Evolutionary conservation across 768 basidiomycete genomes (phyloP), one percentile per base, ranked within the genome.

Genomic region (Trametes cingulata): DNA sequence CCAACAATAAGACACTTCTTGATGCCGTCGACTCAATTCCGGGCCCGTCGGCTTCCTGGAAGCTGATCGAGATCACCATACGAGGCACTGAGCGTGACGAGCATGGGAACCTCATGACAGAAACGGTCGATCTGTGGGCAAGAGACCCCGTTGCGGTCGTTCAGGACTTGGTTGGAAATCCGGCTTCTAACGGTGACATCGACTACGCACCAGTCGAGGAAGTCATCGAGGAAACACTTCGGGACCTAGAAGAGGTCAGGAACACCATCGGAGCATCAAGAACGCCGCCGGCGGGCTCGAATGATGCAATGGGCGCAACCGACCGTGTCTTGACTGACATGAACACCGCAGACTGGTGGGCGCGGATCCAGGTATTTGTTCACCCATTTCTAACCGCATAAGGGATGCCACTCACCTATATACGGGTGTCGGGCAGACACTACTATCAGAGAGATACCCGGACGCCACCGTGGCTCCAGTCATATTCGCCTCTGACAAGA

Each of bases 401-500:
- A n/a, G n/a, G n/a, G n/a, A n/a, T n/a, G n/a, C n/a, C n/a, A n/a
- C n/a, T n/a, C n/a, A n/a, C n/a, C n/a, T n/a, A n/a, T n/a, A n/a
- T n/a, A n/a, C n/a, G n/a, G n/a, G n/a, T n/a, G n/a, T n/a, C n/a
- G n/a, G n/a, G n/a, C n/a, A 33, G 29, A 33, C 29, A 33, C 29
- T 33, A 33, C 29, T 33, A 10, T 33, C 29, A 4, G 10, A 33
- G 10, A 4, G 29, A 40, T 40, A 5, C 39, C 39, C 39, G 3
- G 14, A 40, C n/a, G 68, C 69, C 0, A 70, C 70, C 0, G 35
- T 74, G 10, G 56, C 66, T 0, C 73, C 71, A 0, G 49, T 73
- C 15, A 71, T 75, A 15, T 36, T 74, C 6, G 43, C 70, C 12
- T 63, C 72, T 0, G 73, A 75, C 58, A 73, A 73, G 51, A 74